phyloP scores from a whole-genome alignment of 2,329 filamentous ascomycete genomes.

The Plenodomus lindquistii region DNA sequence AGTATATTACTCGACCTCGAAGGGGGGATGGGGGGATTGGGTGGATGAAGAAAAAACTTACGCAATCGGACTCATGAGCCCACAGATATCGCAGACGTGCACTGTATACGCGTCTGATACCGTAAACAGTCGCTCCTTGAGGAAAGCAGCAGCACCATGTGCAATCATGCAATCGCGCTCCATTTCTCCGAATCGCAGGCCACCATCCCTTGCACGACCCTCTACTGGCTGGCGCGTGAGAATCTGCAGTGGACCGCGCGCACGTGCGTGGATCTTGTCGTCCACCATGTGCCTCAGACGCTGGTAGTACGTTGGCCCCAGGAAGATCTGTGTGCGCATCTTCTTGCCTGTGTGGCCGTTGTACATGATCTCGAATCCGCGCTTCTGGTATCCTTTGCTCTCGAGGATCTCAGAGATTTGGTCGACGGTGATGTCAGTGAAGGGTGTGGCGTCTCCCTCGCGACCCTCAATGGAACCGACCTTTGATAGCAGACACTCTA shows the following conservation, averaged over 20 bases:
- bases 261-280: constrained; percentile 99
- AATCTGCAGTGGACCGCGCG: constrained; percentile 94
- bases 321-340: constrained; percentile 90
- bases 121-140: constrained; percentile 96
- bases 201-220: constrained; percentile 96
- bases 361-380: constrained; percentile 98
- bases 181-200: constrained; percentile 99
- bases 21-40: background rate
- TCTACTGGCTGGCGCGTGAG: constrained; percentile 96
- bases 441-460: constrained; percentile 96
- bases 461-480: constrained; percentile 90
- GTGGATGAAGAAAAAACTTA: constrained; percentile 61
- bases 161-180: constrained; percentile 99
- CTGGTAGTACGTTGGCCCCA: constrained; percentile 98
- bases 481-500: constrained; percentile 97
- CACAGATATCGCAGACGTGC: constrained; percentile 97
- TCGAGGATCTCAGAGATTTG: constrained; percentile 84
- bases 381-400: constrained; percentile 91
- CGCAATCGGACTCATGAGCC: constrained; percentile 98
- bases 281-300: constrained; percentile 99
- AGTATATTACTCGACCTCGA: background rate
- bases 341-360: constrained; percentile 97
- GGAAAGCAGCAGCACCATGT: constrained; percentile 94
- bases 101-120: constrained; percentile 98
- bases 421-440: constrained; percentile 96